Percentiles rank a stretch among this genome's conserved stretches.
Conservation (phyloP, 2,329 filamentous ascomycete species). For the Spiromastix sp. region DNA sequence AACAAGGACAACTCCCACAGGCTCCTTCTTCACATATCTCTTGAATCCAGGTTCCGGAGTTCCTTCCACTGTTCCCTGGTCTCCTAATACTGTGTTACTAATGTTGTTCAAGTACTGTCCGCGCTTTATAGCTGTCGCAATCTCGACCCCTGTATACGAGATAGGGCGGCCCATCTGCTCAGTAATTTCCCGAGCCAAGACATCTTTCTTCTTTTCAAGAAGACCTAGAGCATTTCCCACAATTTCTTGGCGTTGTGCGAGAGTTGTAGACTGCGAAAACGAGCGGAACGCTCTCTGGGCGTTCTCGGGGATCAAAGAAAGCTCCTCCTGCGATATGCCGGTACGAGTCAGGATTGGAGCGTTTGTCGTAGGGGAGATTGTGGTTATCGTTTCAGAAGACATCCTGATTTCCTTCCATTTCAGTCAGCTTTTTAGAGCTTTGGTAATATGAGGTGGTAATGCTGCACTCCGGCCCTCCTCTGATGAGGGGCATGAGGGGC, state of each 20-base stretch:
- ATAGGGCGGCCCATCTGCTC: slow-evolving; percentile 95
- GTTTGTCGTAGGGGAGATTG: slow-evolving; percentile 85
- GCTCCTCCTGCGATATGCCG: slow-evolving; percentile 59
- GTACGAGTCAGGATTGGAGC: slow-evolving; percentile 70
- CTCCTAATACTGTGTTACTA: slow-evolving; percentile 59
- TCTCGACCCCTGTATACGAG: slow-evolving; percentile 71
- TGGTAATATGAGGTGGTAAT: no score
- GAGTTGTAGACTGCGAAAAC: slow-evolving; percentile 66
- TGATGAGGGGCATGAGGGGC: not conserved
- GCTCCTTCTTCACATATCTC: slow-evolving; percentile 78
- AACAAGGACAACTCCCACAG: slow-evolving; percentile 76
- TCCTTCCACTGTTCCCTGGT: slow-evolving; percentile 59
- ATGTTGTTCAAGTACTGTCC: slow-evolving; percentile 80
- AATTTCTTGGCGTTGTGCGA: slow-evolving; percentile 67
- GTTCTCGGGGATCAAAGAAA: slow-evolving; percentile 59
- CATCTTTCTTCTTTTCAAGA: slow-evolving; percentile 62
- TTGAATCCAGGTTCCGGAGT: slow-evolving; percentile 81
- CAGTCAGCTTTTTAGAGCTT: no score
- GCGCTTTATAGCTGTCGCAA: slow-evolving; percentile 74
- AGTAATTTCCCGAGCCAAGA: slow-evolving; percentile 72
- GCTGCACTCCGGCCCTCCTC: no score
- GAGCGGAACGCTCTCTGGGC: slow-evolving; percentile 66
- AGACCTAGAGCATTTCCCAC: slow-evolving; percentile 68
- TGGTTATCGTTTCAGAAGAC: slow-evolving; percentile 52
- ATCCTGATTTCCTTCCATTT: slow-evolving; percentile 26